Evolutionary conservation across 805 yeast species (phyloP).

Genomic region (Metschnikowia peoriensis): DNA sequence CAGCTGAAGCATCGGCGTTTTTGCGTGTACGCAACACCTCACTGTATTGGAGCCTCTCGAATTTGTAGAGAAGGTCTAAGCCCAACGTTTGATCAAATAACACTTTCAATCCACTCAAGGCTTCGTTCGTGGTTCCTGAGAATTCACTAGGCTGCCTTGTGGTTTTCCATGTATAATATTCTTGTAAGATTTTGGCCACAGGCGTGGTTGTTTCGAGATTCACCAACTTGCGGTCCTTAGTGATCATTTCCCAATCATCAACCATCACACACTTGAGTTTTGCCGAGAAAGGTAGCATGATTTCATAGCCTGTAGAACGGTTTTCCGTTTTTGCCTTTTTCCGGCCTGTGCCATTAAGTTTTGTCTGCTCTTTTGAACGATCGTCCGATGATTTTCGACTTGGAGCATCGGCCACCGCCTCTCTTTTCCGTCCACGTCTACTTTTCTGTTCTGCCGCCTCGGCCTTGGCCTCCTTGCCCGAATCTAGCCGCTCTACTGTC

Average conservation of each 20-base stretch:
- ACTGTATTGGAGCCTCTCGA: slow-evolving; percentile 72
- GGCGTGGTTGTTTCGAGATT: slow-evolving; percentile 59
- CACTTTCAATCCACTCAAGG: slow-evolving; percentile 62
- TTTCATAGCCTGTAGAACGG: slow-evolving; percentile 40
- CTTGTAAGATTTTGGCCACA: slow-evolving; percentile 52
- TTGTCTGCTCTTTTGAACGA: slow-evolving; percentile 1
- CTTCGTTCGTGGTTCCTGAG: slow-evolving; percentile 40
- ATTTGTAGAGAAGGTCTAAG: slow-evolving; percentile 65
- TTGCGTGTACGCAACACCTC: slow-evolving; percentile 36
- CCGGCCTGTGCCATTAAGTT: slow-evolving; percentile 4
- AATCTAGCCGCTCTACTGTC: slow-evolving; percentile 18
- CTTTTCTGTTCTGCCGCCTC: slow-evolving; percentile 9
- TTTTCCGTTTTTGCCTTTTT: slow-evolving; percentile 13
- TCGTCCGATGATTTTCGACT: slow-evolving; percentile 1
- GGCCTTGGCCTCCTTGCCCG: slow-evolving; percentile 12
- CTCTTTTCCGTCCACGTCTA: slow-evolving; percentile 8
- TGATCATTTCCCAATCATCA: slow-evolving; percentile 91
- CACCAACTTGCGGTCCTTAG: slow-evolving; percentile 73
- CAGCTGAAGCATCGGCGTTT: slow-evolving; percentile 22
- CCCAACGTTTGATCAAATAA: slow-evolving; percentile 78
- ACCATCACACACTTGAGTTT: slow-evolving; percentile 69
- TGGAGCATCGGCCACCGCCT: slow-evolving; percentile 9
- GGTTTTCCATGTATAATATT: slow-evolving; percentile 42
- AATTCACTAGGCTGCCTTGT: slow-evolving; percentile 6
- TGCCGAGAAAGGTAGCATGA: slow-evolving; percentile 60